Evolutionary conservation across 345 rosid species (phyloP), one percentile per base, ranked within the genome.

Genomic region (Syzygium aromaticum): DNA sequence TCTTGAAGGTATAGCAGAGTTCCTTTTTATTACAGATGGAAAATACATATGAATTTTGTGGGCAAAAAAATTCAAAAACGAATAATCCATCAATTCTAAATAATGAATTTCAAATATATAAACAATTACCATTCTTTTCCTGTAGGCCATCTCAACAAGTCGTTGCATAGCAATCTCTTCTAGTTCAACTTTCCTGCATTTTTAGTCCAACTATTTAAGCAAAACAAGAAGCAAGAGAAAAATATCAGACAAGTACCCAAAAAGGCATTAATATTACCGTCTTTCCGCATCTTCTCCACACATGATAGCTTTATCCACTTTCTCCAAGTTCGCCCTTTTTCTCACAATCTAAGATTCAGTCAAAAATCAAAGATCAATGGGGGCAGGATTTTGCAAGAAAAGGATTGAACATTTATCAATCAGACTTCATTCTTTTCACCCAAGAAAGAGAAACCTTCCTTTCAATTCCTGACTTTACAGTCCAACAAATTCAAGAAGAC

Each of bases 141-240:
- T 94, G 92, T 95, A 94, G 84, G 99, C 99, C 91, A 93, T 93
- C 92, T 96, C 95, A 84, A 95, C 90, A 89, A 95, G 98, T 88
- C 96, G 98, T 89, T 96, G 94, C 96, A 98, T 93, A 52, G 98
- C 99, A 77, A 90, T 90, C 64, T 92, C 91, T 91, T 95, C 99
- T 73, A 73, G 82, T 73, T 33, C 80, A 51, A 92, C 59, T 64
- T 91, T 94, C 93, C 99, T 98, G 96, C 93, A 93, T 83, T 86
- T 59, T 14, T 87, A 87, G 85, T 54, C 54, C 86, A 53, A 61
- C 84, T 85, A 90, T 38, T 77, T 88, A 52, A 89, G 86, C 88
- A 87, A 61, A 86, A 54, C 80, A 23, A 90, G 52, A 52, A 54
- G 38, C 84, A 59, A 85, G 22, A 22, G 52, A 61, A 86, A 88